Evolutionary conservation across 768 basidiomycete species (phyloP).

Genomic region (Lyophyllum decastes): DNA sequence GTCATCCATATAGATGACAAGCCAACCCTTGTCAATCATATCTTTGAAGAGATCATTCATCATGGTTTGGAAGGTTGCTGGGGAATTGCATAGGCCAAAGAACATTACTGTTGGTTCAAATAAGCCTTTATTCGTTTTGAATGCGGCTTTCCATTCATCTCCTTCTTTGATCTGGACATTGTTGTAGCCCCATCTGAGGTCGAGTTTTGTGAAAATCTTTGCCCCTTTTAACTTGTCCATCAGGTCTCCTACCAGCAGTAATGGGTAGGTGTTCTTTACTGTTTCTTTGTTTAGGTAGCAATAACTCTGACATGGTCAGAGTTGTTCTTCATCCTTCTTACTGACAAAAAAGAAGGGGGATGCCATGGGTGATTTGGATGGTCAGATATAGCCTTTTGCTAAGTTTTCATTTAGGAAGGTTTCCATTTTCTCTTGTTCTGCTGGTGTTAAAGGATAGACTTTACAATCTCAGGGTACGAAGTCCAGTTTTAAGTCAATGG

Average conservation of each 20-base stretch:
- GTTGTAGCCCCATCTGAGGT: constrained; percentile 39
- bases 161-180: constrained; percentile 36
- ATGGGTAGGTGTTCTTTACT: constrained; percentile 25
- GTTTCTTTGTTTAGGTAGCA: constrained; percentile 16
- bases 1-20: constrained; percentile 44
- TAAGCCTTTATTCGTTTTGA: constrained; percentile 24
- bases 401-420: no score
- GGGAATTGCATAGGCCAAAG: constrained; percentile 36
- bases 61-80: constrained; percentile 35
- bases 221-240: constrained; percentile 18
- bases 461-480: no score
- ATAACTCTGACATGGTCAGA: no score
- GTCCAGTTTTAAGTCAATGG: no score
- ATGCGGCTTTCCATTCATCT: constrained; percentile 42
- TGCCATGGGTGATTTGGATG: no score
- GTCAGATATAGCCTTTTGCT: no score
- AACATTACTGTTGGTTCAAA: constrained; percentile 42
- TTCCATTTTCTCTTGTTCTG: no score
- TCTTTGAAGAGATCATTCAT: constrained; percentile 42
- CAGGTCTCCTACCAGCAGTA: constrained; percentile 25
- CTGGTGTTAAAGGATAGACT: no score
- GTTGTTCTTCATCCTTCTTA: no score
- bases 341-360: no score
- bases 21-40: constrained; percentile 23
- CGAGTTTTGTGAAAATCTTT: constrained; percentile 32